A percentile compares a stretch with the other conserved stretches of the same genome.
phyloP scores from a whole-genome alignment of 1,284 basidiomycete species.

The Naganishia sp. region DNA sequence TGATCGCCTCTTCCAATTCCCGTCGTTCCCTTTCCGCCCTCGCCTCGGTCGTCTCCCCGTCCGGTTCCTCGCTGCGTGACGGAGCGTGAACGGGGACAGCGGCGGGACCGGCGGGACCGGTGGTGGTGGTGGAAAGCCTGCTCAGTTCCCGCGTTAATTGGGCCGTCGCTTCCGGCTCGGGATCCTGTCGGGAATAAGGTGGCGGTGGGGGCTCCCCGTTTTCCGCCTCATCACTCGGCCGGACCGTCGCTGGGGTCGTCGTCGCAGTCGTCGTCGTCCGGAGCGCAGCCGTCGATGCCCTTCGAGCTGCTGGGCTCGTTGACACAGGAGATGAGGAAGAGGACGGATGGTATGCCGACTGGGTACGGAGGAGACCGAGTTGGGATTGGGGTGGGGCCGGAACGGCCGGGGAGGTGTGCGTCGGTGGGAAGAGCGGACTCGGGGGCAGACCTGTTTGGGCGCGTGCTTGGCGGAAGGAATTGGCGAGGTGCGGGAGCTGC shows the following conservation, averaged over 20 bases:
- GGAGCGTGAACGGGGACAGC: background rate
- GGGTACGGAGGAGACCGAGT: conserved; percentile 19
- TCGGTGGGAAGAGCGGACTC: conserved; percentile 27
- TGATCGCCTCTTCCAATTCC: conserved; percentile 28
- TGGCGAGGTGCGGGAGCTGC: conserved; percentile 31
- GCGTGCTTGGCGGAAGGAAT: conserved; percentile 31
- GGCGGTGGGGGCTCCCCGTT: conserved; percentile 28
- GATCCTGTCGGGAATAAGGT: conserved; percentile 32
- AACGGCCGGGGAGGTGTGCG: background rate
- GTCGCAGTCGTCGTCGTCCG: background rate
- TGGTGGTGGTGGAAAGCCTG: background rate
- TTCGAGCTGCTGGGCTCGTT: background rate
- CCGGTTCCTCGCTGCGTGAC: background rate
- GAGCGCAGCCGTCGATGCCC: background rate
- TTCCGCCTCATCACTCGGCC: background rate
- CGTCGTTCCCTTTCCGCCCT: conserved; percentile 14
- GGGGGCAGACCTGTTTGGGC: conserved; percentile 29
- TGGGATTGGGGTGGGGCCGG: conserved; percentile 2
- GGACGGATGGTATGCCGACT: conserved; percentile 18
- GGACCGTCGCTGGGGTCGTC: background rate
- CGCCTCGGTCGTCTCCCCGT: background rate
- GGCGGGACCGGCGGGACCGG: background rate
- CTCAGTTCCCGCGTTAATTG: conserved; percentile 20
- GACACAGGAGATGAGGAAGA: background rate
- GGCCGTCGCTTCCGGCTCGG: conserved; percentile 32